These are phyloP conservation scores for Juglanconis juglandina DNA, from an alignment of 2,329 filamentous ascomycete species.

Conservation along the genomic window DNA sequence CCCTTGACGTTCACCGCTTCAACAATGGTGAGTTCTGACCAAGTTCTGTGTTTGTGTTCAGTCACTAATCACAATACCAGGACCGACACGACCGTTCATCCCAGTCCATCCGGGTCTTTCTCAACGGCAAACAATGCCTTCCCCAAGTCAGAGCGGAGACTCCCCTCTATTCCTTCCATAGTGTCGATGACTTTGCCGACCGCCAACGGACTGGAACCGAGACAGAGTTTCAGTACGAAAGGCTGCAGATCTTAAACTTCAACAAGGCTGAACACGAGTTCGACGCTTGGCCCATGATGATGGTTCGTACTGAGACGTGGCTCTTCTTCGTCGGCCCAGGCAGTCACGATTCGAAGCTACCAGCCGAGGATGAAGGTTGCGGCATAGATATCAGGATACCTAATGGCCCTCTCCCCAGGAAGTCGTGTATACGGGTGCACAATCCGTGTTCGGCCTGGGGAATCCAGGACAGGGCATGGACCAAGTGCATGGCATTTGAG, in stretches of 20 bases:
- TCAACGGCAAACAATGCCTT: not conserved
- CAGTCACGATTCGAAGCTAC: not conserved
- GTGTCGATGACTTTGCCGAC: not conserved
- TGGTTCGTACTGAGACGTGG: not conserved
- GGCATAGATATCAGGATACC: no score
- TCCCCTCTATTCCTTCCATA: not conserved
- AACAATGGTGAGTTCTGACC: no score
- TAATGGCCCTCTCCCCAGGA: not conserved
- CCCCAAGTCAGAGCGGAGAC: not conserved
- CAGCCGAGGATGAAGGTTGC: slow-evolving; percentile 1
- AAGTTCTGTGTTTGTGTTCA: no score
- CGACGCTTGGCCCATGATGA: not conserved
- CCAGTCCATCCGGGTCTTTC: no score
- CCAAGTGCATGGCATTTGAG: not conserved
- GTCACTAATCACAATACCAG: no score
- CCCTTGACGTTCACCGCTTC: no score
- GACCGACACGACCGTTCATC: no score
- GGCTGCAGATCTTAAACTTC: not conserved
- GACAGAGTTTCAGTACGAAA: not conserved
- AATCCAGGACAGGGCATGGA: not conserved
- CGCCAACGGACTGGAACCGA: not conserved
- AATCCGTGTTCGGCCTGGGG: not conserved
- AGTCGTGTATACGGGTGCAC: not conserved
- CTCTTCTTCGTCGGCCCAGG: not conserved
- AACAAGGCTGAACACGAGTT: not conserved